phyloP scores from a whole-genome alignment of 106 monocot genomes.

The Vanilla planifolia region DNA sequence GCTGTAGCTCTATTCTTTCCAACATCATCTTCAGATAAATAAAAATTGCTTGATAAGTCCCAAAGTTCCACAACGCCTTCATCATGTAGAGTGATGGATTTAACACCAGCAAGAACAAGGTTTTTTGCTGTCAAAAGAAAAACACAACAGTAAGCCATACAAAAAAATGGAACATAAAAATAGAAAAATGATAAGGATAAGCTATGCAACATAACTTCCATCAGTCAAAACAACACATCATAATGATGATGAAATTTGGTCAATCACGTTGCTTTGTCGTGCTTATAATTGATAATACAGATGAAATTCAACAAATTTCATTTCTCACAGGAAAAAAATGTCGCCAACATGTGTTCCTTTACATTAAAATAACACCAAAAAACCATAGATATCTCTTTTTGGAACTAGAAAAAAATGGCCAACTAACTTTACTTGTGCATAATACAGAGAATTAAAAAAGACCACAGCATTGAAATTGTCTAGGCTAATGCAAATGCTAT shows the following conservation, averaged over 20 bases:
- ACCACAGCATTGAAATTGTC: no score
- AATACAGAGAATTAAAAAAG: no score
- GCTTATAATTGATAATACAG: no score
- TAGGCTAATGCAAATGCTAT: no score
- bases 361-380: no score
- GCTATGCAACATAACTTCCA: background rate
- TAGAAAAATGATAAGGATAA: background rate
- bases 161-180: background rate
- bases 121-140: slow-evolving; percentile 66
- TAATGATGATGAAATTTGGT: background rate
- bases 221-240: background rate
- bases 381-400: no score
- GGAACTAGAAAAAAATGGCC: no score
- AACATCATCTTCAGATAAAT: slow-evolving; percentile 63
- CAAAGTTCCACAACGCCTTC: slow-evolving; percentile 60
- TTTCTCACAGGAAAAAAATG: no score
- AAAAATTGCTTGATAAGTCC: slow-evolving; percentile 78
- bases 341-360: no score
- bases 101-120: slow-evolving; percentile 79
- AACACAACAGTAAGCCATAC: background rate
- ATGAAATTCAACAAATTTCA: no score
- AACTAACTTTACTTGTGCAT: no score
- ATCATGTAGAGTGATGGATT: slow-evolving; percentile 73
- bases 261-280: no score
- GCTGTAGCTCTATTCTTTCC: slow-evolving; percentile 67